Evolutionary conservation across 306 rosid species (phyloP).

Genomic region (Lablab purpureus): DNA sequence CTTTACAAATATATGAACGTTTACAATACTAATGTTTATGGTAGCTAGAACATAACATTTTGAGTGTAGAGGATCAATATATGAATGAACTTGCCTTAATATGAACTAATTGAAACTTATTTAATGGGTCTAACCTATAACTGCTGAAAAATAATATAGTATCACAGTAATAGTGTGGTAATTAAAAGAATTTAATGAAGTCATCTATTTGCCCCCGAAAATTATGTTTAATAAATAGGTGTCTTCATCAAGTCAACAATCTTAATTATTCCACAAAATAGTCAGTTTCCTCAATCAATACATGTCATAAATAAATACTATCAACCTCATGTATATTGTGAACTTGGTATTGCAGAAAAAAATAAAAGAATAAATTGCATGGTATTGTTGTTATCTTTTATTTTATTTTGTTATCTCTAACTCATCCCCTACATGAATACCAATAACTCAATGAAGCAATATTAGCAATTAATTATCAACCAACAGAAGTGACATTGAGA

Average conservation of each 20-base stretch:
- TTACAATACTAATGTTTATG: no score
- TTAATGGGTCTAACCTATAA: no score
- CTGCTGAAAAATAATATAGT: not conserved
- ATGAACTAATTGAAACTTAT: no score
- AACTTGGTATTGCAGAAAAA: not conserved
- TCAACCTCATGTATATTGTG: not conserved
- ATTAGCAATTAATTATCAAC: not conserved
- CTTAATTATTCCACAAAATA: not conserved
- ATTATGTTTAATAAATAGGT: not conserved
- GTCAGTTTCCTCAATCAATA: not conserved
- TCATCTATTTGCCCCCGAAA: not conserved
- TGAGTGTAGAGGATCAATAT: no score
- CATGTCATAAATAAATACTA: not conserved
- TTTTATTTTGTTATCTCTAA: not conserved
- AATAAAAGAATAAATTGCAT: not conserved
- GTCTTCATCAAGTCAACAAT: not conserved
- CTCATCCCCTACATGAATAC: not conserved
- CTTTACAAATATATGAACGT: no score
- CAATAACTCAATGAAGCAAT: not conserved
- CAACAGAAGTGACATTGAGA: not conserved
- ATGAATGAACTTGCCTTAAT: no score
- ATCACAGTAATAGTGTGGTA: not conserved
- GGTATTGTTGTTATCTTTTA: not conserved
- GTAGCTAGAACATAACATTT: no score
- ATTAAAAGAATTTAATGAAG: not conserved